Conservation (phyloP, 108 stramenopile genomes). For the Conticribra guillardii region DNA sequence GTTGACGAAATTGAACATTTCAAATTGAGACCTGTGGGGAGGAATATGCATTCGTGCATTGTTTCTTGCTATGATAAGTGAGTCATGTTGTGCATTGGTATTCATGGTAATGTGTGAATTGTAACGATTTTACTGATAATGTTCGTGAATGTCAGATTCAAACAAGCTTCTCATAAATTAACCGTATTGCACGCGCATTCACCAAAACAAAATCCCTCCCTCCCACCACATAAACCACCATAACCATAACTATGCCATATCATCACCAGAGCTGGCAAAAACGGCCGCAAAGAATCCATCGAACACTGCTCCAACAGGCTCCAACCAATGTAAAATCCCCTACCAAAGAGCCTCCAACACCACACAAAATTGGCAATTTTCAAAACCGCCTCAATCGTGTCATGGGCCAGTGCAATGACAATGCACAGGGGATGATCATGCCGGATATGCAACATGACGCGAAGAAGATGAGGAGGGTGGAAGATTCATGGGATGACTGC, state of each 20-base stretch:
- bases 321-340: slow-evolving; percentile 73
- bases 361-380: slow-evolving; percentile 79
- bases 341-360: slow-evolving; percentile 68
- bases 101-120: too few relatives aligned
- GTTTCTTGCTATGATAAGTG: slow-evolving; percentile 37
- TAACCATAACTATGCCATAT: too few relatives aligned
- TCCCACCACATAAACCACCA: too few relatives aligned
- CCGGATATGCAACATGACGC: slow-evolving; percentile 80
- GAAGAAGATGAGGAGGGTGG: slow-evolving; percentile 66
- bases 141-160: too few relatives aligned
- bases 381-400: slow-evolving; percentile 82
- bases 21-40: slow-evolving; percentile 65
- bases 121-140: too few relatives aligned
- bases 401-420: slow-evolving; percentile 87
- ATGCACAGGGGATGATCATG: slow-evolving; percentile 74
- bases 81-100: too few relatives aligned
- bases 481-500: slow-evolving; percentile 67
- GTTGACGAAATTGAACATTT: slow-evolving; percentile 73
- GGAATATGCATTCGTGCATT: slow-evolving; percentile 63
- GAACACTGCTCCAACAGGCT: slow-evolving; percentile 77
- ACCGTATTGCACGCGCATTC: too few relatives aligned
- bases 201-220: too few relatives aligned
- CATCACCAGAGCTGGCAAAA: slow-evolving; percentile 78
- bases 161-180: too few relatives aligned
- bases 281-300: slow-evolving; percentile 67